Base-by-base conservation (phyloP, 345 rosid genomes). In the Eucalyptus marginata region DNA sequence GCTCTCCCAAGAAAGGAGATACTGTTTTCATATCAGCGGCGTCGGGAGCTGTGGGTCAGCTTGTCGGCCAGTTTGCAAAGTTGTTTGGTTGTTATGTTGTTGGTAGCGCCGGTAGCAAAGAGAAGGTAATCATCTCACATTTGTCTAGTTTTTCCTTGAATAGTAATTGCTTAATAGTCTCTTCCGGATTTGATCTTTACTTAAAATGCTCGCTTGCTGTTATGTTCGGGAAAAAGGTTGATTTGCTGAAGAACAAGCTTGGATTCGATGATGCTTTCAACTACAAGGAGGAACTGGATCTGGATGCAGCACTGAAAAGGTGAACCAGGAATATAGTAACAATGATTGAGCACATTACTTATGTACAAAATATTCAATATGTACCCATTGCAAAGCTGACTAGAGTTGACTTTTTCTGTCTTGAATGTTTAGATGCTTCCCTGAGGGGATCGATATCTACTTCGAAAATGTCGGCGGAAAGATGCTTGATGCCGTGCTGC, bases 231-330 rank as follows among this genome's bases (percentile, higher is more conserved):
- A n/a, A 14, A 27, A n/a, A 96, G 96, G 97, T 96, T 87, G 94
- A 95, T 79, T 90, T 96, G 36, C 89, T 95, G 59, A 96, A 90
- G 93, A 92, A 85, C 85, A 95, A 94, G 90, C 91, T 96, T 51
- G 96, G 97, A 66, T 96, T 95, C 88, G 93, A 96, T 89, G 96
- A 92, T 31, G 97, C 97, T 90, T 95, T 95, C 92, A 96, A 96
- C 93, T 95, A 95, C 89, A 96, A 96, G 87, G 96, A 94, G 88
- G 98, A 95, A 80, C 83, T 51, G 40, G 91, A 95, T 89, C 87
- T 93, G 40, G 91, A 80, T 90, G 95, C 93, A 80, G 95, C 96
- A 50, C 83, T 96, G 88, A 94, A 94, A 89, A 94, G 96, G 98
- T 95, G 7, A 68, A 33, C 43, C 22, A 16, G 3, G 22, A 68